A percentile compares a stretch with the other conserved stretches of the same genome.
Evolutionary conservation across 495 filamentous ascomycete species (phyloP).

Genomic region (Halenospora varia): DNA sequence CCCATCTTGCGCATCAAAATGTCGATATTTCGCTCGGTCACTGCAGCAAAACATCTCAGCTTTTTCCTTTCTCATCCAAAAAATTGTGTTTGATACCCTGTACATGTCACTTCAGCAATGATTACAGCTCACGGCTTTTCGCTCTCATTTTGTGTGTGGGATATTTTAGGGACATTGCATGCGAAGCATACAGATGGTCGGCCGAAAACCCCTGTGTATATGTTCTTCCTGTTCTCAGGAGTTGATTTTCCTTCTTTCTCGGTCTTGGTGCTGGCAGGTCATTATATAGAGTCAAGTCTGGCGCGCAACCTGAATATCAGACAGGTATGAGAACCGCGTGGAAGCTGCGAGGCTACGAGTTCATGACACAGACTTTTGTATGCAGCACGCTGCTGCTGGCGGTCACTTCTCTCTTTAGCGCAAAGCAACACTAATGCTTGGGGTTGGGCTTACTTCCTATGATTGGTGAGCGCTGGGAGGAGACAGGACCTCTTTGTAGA

Average conservation of each 20-base stretch:
- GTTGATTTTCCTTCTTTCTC: neutral
- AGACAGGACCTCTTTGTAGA: too few species aligned
- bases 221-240: neutral
- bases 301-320: neutral
- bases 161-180: conserved; percentile 13
- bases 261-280: neutral
- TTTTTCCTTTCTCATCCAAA: conserved; percentile 3
- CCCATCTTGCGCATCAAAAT: neutral
- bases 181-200: conserved; percentile 7
- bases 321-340: neutral
- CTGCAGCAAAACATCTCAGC: neutral
- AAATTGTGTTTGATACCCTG: conserved; percentile 24
- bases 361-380: neutral
- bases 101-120: conserved; percentile 13
- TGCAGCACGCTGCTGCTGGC: neutral
- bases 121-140: neutral
- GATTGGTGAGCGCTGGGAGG: too few species aligned
- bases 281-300: neutral
- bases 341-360: neutral
- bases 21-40: neutral
- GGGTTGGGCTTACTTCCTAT: too few species aligned
- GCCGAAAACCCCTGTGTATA: neutral
- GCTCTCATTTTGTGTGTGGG: conserved; percentile 3
- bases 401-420: too few species aligned
- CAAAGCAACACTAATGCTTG: too few species aligned